These are phyloP conservation scores for Arabidopsis lyrata DNA, from an alignment of 441 rosid genomes.

Conservation along the genomic window DNA sequence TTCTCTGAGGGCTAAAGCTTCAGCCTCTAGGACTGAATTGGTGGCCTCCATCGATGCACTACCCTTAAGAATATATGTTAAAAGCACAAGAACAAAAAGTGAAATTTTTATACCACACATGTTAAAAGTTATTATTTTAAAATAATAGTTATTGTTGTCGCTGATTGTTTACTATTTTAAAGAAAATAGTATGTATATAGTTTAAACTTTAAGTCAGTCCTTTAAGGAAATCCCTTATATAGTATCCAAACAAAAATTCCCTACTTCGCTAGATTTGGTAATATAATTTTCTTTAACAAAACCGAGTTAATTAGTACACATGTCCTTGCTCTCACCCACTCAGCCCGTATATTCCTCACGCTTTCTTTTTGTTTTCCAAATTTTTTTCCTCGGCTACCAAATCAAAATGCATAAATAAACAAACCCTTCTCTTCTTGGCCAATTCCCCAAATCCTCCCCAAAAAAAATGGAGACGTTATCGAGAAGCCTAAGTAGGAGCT, in stretches of 20 bases:
- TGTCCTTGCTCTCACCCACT: slow-evolving; percentile 30
- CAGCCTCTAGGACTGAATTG: no score
- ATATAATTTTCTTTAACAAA: neutral
- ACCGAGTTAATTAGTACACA: neutral
- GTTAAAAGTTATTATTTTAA: neutral
- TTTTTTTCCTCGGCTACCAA: slow-evolving; percentile 27
- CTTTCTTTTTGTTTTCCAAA: slow-evolving; percentile 44
- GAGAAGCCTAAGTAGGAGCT: slow-evolving; percentile 58
- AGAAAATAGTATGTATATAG: neutral
- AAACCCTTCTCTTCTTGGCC: slow-evolving; percentile 2
- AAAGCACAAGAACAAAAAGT: neutral
- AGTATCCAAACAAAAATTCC: neutral
- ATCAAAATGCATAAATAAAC: slow-evolving; percentile 3
- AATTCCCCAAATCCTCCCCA: neutral
- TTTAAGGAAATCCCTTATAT: neutral
- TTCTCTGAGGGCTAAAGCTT: no score
- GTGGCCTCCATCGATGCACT: no score
- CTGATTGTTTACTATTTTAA: neutral
- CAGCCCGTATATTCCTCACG: slow-evolving; percentile 22
- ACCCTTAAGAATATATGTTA: no score
- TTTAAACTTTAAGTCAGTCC: no score
- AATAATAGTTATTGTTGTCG: neutral
- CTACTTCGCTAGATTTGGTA: neutral
- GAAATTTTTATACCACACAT: neutral
- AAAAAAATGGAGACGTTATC: slow-evolving; percentile 37